A percentile compares a stretch with the other conserved stretches of the same genome.
Conservation (phyloP, 148 eudicot genomes). For the Nyssa sinensis region DNA sequence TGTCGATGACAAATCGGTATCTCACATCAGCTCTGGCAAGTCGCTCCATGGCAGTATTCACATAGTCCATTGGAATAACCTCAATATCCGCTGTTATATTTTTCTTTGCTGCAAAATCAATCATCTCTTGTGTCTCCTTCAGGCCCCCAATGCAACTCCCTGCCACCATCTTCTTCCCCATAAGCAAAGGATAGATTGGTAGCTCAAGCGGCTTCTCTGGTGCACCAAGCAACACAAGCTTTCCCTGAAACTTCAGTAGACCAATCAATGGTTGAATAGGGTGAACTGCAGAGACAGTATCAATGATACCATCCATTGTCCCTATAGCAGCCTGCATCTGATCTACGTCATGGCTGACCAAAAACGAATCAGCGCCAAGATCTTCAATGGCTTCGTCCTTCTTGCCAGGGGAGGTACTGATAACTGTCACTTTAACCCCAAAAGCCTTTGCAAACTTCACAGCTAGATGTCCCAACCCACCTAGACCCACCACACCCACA, state of each 20-base stretch:
- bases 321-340: slow-evolving; percentile 5
- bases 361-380: slow-evolving; percentile 15
- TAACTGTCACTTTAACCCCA: slow-evolving; percentile 18
- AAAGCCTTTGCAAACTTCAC: slow-evolving; percentile 24
- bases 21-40: slow-evolving; percentile 13
- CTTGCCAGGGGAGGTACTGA: slow-evolving; percentile 17
- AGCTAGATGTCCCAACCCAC: slow-evolving; percentile 15
- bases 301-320: slow-evolving; percentile 18
- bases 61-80: slow-evolving; percentile 17
- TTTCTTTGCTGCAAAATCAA: slow-evolving; percentile 18
- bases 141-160: slow-evolving; percentile 11
- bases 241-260: slow-evolving; percentile 7
- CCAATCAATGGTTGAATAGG: background rate
- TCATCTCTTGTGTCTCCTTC: slow-evolving; percentile 23
- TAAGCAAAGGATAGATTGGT: slow-evolving; percentile 6
- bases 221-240: slow-evolving; percentile 6
- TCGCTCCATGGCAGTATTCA: slow-evolving; percentile 19
- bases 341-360: background rate
- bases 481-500: slow-evolving; percentile 18
- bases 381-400: slow-evolving; percentile 7
- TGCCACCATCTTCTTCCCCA: slow-evolving; percentile 7
- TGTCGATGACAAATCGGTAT: slow-evolving; percentile 16
- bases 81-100: slow-evolving; percentile 15
- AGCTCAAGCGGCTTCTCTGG: slow-evolving; percentile 12
- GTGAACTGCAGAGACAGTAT: slow-evolving; percentile 13